Conservation (phyloP, 2,329 filamentous ascomycete genomes). For the Colletotrichum camelliae region DNA sequence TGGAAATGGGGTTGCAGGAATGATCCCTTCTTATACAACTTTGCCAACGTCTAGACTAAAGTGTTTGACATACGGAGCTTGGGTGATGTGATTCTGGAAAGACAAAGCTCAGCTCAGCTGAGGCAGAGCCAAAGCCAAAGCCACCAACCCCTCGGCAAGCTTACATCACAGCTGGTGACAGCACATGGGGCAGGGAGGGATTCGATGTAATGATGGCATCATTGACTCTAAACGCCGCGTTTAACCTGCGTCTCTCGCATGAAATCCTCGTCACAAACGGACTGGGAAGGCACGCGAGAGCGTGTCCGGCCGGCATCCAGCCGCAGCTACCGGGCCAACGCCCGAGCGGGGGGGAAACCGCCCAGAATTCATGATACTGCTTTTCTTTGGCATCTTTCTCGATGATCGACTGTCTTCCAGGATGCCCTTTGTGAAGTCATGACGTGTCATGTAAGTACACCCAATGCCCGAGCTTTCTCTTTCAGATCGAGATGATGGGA, state of each 20-base stretch:
- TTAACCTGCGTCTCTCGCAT: background rate
- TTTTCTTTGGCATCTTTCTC: background rate
- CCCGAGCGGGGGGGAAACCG: background rate
- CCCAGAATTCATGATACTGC: background rate
- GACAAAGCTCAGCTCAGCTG: background rate
- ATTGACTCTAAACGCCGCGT: background rate
- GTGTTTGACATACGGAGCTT: background rate
- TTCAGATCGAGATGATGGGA: constrained; percentile 5
- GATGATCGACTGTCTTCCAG: background rate
- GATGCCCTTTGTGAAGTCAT: constrained; percentile 14
- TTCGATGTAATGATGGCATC: constrained; percentile 12
- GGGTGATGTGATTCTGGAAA: background rate
- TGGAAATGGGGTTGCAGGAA: background rate
- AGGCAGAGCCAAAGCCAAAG: background rate
- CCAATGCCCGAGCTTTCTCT: background rate
- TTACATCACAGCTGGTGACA: background rate
- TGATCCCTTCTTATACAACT: constrained; percentile 19
- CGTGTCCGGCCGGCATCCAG: background rate
- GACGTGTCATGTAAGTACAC: background rate
- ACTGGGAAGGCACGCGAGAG: background rate
- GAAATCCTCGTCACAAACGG: background rate
- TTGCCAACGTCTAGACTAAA: rapidly evolving
- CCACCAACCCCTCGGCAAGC: background rate
- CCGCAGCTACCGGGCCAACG: background rate
- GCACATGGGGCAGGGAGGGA: background rate